These are phyloP conservation scores for Pestalotiopsis sp. DNA, from an alignment of 2,329 filamentous ascomycete species.

Conservation along the genomic window DNA sequence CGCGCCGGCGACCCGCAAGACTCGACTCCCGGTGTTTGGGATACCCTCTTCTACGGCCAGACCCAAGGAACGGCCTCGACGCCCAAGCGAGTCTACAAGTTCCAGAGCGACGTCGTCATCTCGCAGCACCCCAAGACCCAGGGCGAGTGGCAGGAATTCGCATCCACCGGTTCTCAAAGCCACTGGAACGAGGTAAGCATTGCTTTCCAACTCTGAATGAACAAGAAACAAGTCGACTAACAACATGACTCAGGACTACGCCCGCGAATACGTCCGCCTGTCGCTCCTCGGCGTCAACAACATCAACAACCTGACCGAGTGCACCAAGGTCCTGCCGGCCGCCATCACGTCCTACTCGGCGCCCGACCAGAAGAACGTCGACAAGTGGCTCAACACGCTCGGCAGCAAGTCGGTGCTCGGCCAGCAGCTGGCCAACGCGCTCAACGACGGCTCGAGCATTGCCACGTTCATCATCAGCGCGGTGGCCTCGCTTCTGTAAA, in stretches of 20 bases:
- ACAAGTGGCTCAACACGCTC: slow-evolving; percentile 22
- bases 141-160: slow-evolving; percentile 42
- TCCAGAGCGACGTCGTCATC: slow-evolving; percentile 45
- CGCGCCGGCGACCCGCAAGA: slow-evolving; percentile 52
- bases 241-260: slow-evolving; percentile 43
- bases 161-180: slow-evolving; percentile 33
- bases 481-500: neutral
- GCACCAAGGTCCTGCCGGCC: slow-evolving; percentile 53
- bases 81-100: slow-evolving; percentile 42
- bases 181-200: slow-evolving; percentile 44
- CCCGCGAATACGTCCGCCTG: slow-evolving; percentile 55
- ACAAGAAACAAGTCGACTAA: slow-evolving; percentile 1
- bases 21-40: slow-evolving; percentile 55
- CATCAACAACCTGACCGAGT: slow-evolving; percentile 58
- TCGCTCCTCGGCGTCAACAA: slow-evolving; percentile 59
- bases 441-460: slow-evolving; percentile 21
- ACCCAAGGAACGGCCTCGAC: slow-evolving; percentile 33
- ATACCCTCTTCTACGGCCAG: slow-evolving; percentile 52
- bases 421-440: slow-evolving; percentile 21
- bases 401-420: slow-evolving; percentile 18
- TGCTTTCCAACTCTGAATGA: neutral
- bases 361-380: slow-evolving; percentile 24
- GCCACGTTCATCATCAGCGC: neutral
- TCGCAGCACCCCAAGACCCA: slow-evolving; percentile 38
- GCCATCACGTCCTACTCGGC: slow-evolving; percentile 26